Base-by-base conservation (phyloP, 1,139 yeast genomes). In the Pichia sp. region DNA sequence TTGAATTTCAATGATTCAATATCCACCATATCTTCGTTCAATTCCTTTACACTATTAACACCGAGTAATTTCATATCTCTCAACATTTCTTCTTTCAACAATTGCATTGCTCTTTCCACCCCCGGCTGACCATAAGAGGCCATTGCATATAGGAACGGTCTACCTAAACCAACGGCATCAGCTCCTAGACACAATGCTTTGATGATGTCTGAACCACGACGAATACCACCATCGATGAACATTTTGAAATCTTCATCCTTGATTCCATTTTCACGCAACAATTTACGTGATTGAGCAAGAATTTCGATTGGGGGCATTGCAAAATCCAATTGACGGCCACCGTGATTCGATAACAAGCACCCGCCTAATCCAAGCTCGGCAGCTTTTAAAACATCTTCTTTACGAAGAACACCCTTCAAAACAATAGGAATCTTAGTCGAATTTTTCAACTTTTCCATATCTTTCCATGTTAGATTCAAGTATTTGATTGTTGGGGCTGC, bases 131-230 rank as follows among this genome's bases (percentile, higher is more conserved):
- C 93, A 61, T 85, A 85, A 1, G 87, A 75, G 2, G 86, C 78
- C 79, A 84, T 81, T 11, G 90, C 87, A 62, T 85, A 85, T 38
- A 85, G 68, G 69, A 85, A 84, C 1, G 90, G 87, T 66, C 92
- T 75, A 15, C 92, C 92, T 40, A 85, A 70, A 13, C 92, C 90
- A 38, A 85, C 90, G 31, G 89, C 92, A 57, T 79, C 78, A 36
- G 85, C 87, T 5, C 92, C 92, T 40, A 84, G 72, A 59, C 87
- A 83, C 8, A 83, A 72, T 0, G 90, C 90, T 57, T 83, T 81
- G 36, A 85, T 65, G 1, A 85, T 72, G 68, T 85, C 92, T 19
- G 85, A 80, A 11, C 85, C 88, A 67, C 90, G 73, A 65, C 88
- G 78, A 32, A 85, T 80, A 56, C 92, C 90, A 30, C 92, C 82